These are phyloP conservation scores for Fusarium xyrophilum DNA, from an alignment of 2,329 filamentous ascomycete genomes.

Conservation along the genomic window DNA sequence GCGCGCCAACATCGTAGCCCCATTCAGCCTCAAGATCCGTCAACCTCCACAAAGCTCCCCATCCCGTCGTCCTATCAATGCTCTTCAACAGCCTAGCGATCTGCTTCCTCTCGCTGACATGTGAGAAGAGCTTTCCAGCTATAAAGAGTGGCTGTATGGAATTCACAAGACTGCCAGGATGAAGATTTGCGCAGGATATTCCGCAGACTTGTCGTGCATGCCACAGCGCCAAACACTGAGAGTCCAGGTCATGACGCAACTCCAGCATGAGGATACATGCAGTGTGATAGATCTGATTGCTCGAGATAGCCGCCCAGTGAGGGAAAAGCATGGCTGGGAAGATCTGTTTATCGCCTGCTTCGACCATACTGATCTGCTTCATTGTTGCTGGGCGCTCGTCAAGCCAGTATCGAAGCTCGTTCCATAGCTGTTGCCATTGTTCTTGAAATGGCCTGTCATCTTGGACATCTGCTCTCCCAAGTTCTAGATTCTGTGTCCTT, in stretches of 20 bases:
- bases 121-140: slow-evolving; percentile 57
- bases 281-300: slow-evolving; percentile 61
- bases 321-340: slow-evolving; percentile 58
- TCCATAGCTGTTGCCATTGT: slow-evolving; percentile 55
- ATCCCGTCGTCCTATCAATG: slow-evolving; percentile 57
- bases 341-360: slow-evolving; percentile 39
- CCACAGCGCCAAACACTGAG: slow-evolving; percentile 45
- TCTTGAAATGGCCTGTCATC: slow-evolving; percentile 47
- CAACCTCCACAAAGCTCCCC: slow-evolving; percentile 58
- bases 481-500: slow-evolving; percentile 47
- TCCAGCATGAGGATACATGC: slow-evolving; percentile 57
- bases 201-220: slow-evolving; percentile 59
- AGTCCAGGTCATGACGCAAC: slow-evolving; percentile 45
- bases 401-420: slow-evolving; percentile 55
- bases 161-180: slow-evolving; percentile 59
- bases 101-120: slow-evolving; percentile 47
- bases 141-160: slow-evolving; percentile 61
- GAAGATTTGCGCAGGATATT: slow-evolving; percentile 58
- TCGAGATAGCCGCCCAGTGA: slow-evolving; percentile 58
- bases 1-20: slow-evolving; percentile 41
- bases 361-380: slow-evolving; percentile 35
- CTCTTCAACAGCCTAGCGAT: slow-evolving; percentile 50
- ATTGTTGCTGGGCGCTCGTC: slow-evolving; percentile 50
- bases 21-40: slow-evolving; percentile 53
- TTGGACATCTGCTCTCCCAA: slow-evolving; percentile 48